Evolutionary conservation across 2,329 filamentous ascomycete genomes (phyloP).

Genomic region (Botrytis hyacinthi): DNA sequence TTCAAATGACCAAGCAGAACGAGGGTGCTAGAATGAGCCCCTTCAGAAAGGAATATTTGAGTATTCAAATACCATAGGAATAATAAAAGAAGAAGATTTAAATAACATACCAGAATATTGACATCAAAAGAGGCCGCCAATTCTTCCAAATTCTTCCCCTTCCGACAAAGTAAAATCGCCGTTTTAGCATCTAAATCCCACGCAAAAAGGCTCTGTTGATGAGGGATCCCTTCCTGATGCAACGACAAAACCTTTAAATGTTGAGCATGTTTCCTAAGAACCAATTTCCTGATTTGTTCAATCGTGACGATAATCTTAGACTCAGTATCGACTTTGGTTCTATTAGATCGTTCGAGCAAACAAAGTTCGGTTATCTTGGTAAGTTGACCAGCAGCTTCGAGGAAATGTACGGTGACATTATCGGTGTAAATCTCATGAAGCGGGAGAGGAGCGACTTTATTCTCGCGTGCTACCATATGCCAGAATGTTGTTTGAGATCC

Average conservation of each 20-base stretch:
- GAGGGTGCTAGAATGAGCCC: too few relatives aligned
- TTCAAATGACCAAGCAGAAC: not conserved
- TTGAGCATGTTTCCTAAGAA: constrained; percentile 56
- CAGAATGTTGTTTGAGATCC: constrained; percentile 61
- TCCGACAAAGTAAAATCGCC: constrained; percentile 52
- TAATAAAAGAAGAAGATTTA: not conserved
- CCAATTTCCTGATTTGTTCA: constrained; percentile 56
- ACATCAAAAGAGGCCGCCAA: constrained; percentile 56
- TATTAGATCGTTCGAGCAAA: constrained; percentile 53
- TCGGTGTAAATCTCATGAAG: constrained; percentile 62
- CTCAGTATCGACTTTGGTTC: constrained; percentile 53
- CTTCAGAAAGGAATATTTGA: not conserved
- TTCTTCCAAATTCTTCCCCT: constrained; percentile 52
- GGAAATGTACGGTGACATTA: constrained; percentile 55
- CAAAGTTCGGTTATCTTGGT: constrained; percentile 57
- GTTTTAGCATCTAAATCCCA: constrained; percentile 61
- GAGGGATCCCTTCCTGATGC: constrained; percentile 53
- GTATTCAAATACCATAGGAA: not conserved
- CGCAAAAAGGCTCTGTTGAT: constrained; percentile 50
- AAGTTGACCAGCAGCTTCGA: constrained; percentile 54
- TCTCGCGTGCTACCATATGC: constrained; percentile 54
- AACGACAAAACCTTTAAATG: constrained; percentile 58
- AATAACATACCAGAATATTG: constrained; percentile 49
- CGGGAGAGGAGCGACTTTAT: constrained; percentile 50
- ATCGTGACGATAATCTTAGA: constrained; percentile 51